Base-by-base conservation (phyloP, 768 basidiomycete species). In the Mycena pura region DNA sequence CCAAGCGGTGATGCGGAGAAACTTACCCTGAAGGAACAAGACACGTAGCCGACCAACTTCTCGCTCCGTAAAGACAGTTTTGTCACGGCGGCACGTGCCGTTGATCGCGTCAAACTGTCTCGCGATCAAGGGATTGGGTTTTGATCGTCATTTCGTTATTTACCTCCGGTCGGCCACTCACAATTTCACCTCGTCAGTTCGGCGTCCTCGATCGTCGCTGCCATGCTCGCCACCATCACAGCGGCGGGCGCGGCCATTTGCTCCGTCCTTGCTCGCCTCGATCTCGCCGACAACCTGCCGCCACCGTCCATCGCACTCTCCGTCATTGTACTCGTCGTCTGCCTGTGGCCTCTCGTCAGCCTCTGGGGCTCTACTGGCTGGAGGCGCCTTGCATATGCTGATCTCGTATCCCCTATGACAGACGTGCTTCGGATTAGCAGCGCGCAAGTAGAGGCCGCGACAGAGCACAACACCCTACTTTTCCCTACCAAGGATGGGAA, bases 161-260 rank as follows among this genome's bases (percentile, higher is more conserved):
- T 48, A 40, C 45, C 32, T 43, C 48, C 39, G 48, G n/a, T 57
- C 36, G 25, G 27, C 45, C 46, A 22, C 39, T 34, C 14, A 43
- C 32, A 8, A 15, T n/a, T 34, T 45, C 43, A 1, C 34, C 24
- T 52, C 41, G 52, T 45, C 49, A 43, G 27, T 40, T 49, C 38
- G 19, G n/a, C n/a, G n/a, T n/a, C 41, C 11, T 36, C 58, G 49
- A 52, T 46, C 58, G 58, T 19, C 19, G 38, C 9, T 58, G 57
- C 48, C 57, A 32, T 45, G 49, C 57, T 59, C 57, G 50, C 44
- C 58, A 44, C n/a, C 34, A 39, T 27, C 28, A 24, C 28, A 41
- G 39, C 32, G 48, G 17, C 14, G 48, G 25, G 49, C 34, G 34
- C 50, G 50, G 58, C 44, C 19, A 41, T 21, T 6, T 38, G 31